Base-by-base conservation (phyloP, 352 stramenopile genomes). In the Globisporangium viniferum region DNA sequence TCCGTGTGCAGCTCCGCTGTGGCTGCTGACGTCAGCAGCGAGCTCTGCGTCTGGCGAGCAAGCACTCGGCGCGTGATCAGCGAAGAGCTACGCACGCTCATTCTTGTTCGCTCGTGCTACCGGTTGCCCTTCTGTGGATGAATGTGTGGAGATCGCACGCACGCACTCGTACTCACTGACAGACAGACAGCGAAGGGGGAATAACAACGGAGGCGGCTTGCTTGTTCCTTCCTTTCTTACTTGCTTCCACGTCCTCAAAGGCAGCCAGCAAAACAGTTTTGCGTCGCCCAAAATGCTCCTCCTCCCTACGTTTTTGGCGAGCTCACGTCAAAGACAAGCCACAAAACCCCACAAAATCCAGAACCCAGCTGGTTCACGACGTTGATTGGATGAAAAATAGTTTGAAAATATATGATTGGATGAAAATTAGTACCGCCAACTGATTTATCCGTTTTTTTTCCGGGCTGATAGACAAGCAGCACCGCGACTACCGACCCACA, bases 21-120 rank as follows among this genome's bases (percentile, higher is more conserved):
- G 22, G 31, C n/a, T n/a, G 20, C 27, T 20, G 64, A n/a, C 41
- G 33, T 36, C 44, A 65, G 22, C 20, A 61, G 49, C 56, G 55
- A 31, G 14, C 35, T 53, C 62, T 54, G 62, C 31, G 39, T 22
- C 15, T 33, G 64, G 41, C 59, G 67, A 7, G 59, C 10, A 24
- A 67, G 67, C 51, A 66, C 44, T 36, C 61, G 67, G 36, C 67
- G 60, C 22, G 67, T 59, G 67, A 72, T 41, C 51, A 67, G 51
- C 55, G 67, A 67, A 10, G 60, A 58, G 59, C 59, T 57, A 41
- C 51, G 67, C 54, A 63, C 54, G 53, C 29, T 69, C 64, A 69
- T 69, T 39, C n/a, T 64, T 18, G 15, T 53, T 18, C 7, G 6
- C 18, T 53, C 18, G 9, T 14, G 14, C 54, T 44, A 5, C 12